A percentile compares a stretch with the other conserved stretches of the same genome.
Evolutionary conservation across 352 stramenopile species (phyloP).

Genomic region (Phytophthora europaea): DNA sequence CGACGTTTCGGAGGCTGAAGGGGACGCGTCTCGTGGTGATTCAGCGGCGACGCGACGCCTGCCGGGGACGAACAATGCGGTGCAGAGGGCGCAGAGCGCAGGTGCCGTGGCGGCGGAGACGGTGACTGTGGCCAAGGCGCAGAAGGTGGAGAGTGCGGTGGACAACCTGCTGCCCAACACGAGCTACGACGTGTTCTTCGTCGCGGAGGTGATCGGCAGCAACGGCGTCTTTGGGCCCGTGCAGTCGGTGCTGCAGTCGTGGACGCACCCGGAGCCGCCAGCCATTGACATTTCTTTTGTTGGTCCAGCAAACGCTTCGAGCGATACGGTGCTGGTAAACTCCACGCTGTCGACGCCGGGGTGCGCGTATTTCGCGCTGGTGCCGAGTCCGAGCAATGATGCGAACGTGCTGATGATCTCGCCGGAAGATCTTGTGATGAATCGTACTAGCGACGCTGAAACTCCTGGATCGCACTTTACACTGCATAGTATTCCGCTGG

Average conservation of each 20-base stretch:
- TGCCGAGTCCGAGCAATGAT: slow-evolving; percentile 33
- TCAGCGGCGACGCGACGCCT: background rate
- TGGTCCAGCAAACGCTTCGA: slow-evolving; percentile 46
- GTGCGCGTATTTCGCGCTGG: slow-evolving; percentile 57
- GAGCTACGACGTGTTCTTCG: slow-evolving; percentile 88
- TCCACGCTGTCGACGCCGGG: slow-evolving; percentile 52
- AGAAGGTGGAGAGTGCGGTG: slow-evolving; percentile 65
- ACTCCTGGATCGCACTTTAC: slow-evolving; percentile 36
- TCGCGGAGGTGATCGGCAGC: slow-evolving; percentile 78
- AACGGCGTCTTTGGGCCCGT: slow-evolving; percentile 84
- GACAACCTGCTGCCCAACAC: slow-evolving; percentile 58
- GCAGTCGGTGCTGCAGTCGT: slow-evolving; percentile 67
- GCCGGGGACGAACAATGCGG: slow-evolving; percentile 9
- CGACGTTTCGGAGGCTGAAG: slow-evolving; percentile 4
- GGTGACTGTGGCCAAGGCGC: slow-evolving; percentile 49
- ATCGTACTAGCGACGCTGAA: slow-evolving; percentile 22
- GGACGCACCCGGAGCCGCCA: slow-evolving; percentile 64
- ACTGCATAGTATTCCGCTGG: slow-evolving; percentile 34
- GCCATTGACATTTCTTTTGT: slow-evolving; percentile 30
- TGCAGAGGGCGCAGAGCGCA: slow-evolving; percentile 6
- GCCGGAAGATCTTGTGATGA: slow-evolving; percentile 40
- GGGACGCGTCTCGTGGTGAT: background rate
- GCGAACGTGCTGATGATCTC: slow-evolving; percentile 19
- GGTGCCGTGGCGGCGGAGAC: slow-evolving; percentile 47
- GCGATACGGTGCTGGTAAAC: slow-evolving; percentile 43